Percentiles rank a stretch among this genome's conserved stretches.
phyloP scores from a whole-genome alignment of 148 eudicot species.

The Vaccinium myrtillus region DNA sequence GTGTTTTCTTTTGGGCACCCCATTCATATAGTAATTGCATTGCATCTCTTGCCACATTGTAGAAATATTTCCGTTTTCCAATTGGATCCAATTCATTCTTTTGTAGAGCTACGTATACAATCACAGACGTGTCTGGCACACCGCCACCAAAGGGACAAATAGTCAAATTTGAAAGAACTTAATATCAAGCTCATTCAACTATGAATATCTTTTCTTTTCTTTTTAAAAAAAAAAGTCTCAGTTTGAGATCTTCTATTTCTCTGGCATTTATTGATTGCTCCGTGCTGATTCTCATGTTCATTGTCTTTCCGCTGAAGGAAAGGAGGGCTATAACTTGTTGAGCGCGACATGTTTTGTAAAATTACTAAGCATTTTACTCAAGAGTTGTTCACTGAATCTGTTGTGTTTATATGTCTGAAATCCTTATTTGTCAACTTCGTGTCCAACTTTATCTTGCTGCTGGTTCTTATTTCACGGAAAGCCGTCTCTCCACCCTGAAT shows the following conservation, averaged over 20 bases:
- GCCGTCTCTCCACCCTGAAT: neutral
- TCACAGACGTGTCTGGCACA: neutral
- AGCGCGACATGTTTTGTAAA: neutral
- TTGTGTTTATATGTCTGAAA: neutral
- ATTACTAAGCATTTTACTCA: neutral
- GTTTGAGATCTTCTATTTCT: neutral
- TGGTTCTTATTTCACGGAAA: slow-evolving; percentile 6
- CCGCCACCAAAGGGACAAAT: neutral
- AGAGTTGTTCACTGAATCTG: neutral
- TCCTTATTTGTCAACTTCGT: neutral
- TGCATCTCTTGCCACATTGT: neutral
- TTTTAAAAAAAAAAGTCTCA: neutral
- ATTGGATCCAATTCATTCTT: neutral
- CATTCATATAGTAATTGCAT: neutral
- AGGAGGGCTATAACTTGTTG: neutral
- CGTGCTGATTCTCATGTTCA: neutral
- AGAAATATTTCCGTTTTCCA: neutral
- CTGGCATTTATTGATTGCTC: neutral
- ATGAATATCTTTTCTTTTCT: neutral
- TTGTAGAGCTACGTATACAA: neutral
- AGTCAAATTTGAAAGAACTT: neutral
- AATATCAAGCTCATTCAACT: neutral
- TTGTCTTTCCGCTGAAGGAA: neutral
- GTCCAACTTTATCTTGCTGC: neutral
- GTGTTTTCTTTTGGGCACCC: neutral